These are phyloP conservation scores for Russula earlei DNA, from an alignment of 768 basidiomycete genomes.

Conservation along the genomic window DNA sequence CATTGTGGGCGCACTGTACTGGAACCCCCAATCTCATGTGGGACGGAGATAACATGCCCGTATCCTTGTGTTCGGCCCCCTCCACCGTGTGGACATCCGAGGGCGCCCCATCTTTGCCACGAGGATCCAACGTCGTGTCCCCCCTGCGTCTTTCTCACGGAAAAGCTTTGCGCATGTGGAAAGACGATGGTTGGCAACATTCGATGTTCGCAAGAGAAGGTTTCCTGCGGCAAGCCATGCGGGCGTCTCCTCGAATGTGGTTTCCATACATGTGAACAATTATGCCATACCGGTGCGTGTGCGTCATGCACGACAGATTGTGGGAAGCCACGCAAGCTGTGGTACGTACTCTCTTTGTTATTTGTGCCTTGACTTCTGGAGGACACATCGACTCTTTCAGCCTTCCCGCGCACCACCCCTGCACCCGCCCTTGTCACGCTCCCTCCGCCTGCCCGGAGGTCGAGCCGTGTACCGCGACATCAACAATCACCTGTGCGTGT, in stretches of 20 bases:
- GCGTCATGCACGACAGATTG: slow-evolving; percentile 69
- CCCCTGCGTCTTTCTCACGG: slow-evolving; percentile 75
- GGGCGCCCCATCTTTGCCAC: slow-evolving; percentile 74
- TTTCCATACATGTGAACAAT: slow-evolving; percentile 75
- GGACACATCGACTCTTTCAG: slow-evolving; percentile 28
- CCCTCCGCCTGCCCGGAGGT: slow-evolving; percentile 77
- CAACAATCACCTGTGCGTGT: slow-evolving; percentile 72
- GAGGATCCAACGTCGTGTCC: slow-evolving; percentile 64
- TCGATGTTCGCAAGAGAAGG: slow-evolving; percentile 76
- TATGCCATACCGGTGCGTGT: slow-evolving; percentile 79
- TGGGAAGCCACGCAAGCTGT: slow-evolving; percentile 78
- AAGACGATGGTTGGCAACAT: slow-evolving; percentile 75
- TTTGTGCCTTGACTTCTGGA: background rate
- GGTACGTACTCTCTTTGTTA: slow-evolving; percentile 37
- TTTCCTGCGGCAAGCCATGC: slow-evolving; percentile 79
- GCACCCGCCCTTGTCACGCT: slow-evolving; percentile 75
- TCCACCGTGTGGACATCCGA: slow-evolving; percentile 76
- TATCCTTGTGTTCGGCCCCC: slow-evolving; percentile 70
- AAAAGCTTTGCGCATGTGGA: slow-evolving; percentile 80
- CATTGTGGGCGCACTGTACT: slow-evolving; percentile 78
- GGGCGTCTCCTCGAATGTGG: slow-evolving; percentile 78
- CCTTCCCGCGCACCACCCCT: slow-evolving; percentile 64
- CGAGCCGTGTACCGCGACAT: slow-evolving; percentile 59
- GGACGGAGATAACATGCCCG: slow-evolving; percentile 64
- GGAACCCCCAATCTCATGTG: slow-evolving; percentile 85